phyloP scores from a whole-genome alignment of 495 filamentous ascomycete species.

The Rhypophila decipiens region DNA sequence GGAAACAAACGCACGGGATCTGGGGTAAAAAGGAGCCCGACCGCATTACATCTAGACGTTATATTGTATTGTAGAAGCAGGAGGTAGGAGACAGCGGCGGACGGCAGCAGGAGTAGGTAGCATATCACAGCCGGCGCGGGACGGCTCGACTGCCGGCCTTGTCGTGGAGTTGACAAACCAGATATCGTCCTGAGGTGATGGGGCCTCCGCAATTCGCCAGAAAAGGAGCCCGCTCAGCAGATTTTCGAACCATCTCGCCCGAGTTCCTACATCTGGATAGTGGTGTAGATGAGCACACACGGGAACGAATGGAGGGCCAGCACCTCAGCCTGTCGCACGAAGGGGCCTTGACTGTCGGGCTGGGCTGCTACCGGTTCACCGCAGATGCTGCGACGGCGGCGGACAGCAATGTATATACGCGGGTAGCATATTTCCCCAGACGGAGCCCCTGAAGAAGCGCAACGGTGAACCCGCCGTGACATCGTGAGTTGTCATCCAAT shows the following conservation, averaged over 20 bases:
- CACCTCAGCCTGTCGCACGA: background rate
- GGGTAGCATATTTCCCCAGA: background rate
- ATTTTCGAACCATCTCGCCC: background rate
- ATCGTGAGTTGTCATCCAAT: constrained; percentile 8
- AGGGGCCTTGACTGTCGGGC: background rate
- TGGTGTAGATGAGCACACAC: background rate
- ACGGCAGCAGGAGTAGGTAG: background rate
- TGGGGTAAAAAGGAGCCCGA: background rate
- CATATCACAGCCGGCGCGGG: constrained; percentile 11
- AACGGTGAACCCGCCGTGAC: constrained; percentile 14
- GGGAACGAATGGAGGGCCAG: constrained; percentile 1
- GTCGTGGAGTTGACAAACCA: background rate
- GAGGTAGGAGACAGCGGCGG: background rate
- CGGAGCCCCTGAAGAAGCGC: background rate
- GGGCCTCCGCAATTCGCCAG: background rate
- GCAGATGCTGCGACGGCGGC: background rate
- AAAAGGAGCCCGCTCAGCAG: background rate
- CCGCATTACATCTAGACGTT: background rate
- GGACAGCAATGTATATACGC: background rate
- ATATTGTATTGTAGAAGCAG: background rate
- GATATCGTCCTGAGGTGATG: background rate
- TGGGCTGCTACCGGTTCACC: background rate
- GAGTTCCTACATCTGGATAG: background rate
- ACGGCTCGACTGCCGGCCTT: constrained; percentile 21
- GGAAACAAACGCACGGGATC: background rate